These are phyloP conservation scores for Berberis vulgaris DNA, from an alignment of 164 flowering plant species.

Conservation along the genomic window DNA sequence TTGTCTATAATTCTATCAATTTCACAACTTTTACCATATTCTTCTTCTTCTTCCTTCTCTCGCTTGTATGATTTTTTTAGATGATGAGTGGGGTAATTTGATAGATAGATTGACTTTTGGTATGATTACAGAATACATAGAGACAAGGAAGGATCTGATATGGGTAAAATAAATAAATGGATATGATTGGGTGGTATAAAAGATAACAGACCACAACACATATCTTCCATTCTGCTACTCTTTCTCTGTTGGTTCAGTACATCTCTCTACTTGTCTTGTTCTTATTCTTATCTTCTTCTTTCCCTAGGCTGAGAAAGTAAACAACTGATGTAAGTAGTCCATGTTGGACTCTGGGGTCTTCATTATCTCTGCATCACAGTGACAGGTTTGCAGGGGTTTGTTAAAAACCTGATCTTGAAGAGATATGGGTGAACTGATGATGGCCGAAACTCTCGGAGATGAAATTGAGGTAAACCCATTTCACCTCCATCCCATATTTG, in stretches of 20 bases:
- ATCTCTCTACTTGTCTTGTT: constrained; percentile 23
- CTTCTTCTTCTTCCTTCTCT: neutral
- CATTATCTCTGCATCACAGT: constrained; percentile 6
- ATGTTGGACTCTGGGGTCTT: constrained; percentile 13
- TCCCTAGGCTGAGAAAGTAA: constrained; percentile 11
- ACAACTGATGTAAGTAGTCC: constrained; percentile 11
- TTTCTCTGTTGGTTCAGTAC: constrained; percentile 7
- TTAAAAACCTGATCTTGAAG: constrained; percentile 3
- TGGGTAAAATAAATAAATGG: neutral
- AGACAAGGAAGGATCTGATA: constrained; percentile 10
- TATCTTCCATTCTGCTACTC: constrained; percentile 9
- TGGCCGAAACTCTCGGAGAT: constrained; percentile 21
- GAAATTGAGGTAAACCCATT: constrained; percentile 37
- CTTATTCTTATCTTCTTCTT: constrained; percentile 16
- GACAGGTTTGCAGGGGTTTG: constrained; percentile 6
- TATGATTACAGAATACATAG: neutral
- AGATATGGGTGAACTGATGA: constrained; percentile 12
- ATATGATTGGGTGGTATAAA: neutral
- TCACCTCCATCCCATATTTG: neutral
- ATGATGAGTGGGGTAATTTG: constrained; percentile 14
- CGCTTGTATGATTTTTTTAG: constrained; percentile 1
- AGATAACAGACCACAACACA: constrained; percentile 7
- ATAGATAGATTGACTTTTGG: neutral
- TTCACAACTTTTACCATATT: neutral
- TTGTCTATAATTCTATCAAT: constrained; percentile 1